Evolutionary conservation across 2,329 filamentous ascomycete genomes (phyloP).

Genomic region (Clonostachys solani): DNA sequence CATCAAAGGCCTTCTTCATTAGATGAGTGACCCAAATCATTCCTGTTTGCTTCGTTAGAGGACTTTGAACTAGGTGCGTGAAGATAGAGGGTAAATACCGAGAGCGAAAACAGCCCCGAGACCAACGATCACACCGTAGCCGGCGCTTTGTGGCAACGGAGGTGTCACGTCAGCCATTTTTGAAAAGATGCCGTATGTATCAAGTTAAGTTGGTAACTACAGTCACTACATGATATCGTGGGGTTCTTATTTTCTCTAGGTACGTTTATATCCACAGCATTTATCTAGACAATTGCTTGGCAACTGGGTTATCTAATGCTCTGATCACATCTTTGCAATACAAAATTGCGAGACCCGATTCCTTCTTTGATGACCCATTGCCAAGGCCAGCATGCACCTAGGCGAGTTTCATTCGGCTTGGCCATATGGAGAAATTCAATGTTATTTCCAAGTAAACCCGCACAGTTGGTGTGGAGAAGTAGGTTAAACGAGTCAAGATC

Average conservation of each 20-base stretch:
- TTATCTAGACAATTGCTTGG: background rate
- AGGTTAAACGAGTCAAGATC: too few relatives aligned
- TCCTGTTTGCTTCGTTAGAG: background rate
- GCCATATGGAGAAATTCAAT: too few relatives aligned
- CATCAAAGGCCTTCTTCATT: constrained; percentile 58
- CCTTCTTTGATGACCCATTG: too few relatives aligned
- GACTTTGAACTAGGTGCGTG: background rate
- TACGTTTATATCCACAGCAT: background rate
- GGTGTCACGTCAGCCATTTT: background rate
- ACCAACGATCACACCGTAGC: constrained; percentile 1
- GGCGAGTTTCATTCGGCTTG: too few relatives aligned
- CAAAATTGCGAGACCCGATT: too few relatives aligned
- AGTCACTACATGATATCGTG: background rate
- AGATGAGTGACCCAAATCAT: constrained; percentile 27
- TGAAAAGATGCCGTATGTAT: background rate
- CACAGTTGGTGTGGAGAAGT: too few relatives aligned
- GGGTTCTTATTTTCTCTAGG: background rate
- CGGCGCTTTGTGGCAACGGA: background rate
- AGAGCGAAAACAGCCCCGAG: constrained; percentile 60
- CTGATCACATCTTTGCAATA: too few relatives aligned
- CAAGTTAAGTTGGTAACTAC: background rate
- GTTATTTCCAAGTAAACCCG: too few relatives aligned
- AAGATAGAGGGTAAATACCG: background rate
- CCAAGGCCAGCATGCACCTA: too few relatives aligned
- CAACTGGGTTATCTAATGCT: background rate